Evolutionary conservation across 495 filamentous ascomycete species (phyloP).

Genomic region (Tuber borchii): DNA sequence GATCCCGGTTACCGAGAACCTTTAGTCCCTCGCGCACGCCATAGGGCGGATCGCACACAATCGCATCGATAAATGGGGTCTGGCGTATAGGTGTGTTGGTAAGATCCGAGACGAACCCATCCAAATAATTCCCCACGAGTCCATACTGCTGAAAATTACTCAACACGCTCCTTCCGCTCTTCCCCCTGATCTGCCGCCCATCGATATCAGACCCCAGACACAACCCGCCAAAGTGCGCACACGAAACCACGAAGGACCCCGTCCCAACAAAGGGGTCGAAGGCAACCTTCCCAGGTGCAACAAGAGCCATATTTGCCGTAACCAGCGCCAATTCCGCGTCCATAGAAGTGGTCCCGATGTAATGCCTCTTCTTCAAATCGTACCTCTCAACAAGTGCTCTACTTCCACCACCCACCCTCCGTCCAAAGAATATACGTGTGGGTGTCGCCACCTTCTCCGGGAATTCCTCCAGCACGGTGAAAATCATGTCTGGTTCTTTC

Average conservation of each 20-base stretch:
- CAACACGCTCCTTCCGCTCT: conserved; percentile 52
- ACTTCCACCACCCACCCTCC: conserved; percentile 57
- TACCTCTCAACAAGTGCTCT: conserved; percentile 65
- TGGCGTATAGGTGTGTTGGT: conserved; percentile 75
- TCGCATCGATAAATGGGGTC: conserved; percentile 68
- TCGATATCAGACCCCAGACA: conserved; percentile 88
- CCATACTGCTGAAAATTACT: conserved; percentile 85
- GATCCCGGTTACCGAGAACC: conserved; percentile 71
- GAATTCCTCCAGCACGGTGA: conserved; percentile 75
- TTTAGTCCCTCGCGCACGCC: conserved; percentile 90
- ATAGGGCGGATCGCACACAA: conserved; percentile 96
- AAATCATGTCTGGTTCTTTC: conserved; percentile 63
- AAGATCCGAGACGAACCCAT: conserved; percentile 76
- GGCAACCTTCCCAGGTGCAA: conserved; percentile 71
- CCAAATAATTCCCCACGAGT: conserved; percentile 56
- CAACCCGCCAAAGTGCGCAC: conserved; percentile 78
- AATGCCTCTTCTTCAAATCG: conserved; percentile 82
- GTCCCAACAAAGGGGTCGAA: conserved; percentile 96
- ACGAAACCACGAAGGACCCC: conserved; percentile 79
- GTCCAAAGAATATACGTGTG: conserved; percentile 59
- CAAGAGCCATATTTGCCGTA: conserved; percentile 82
- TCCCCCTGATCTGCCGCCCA: conserved; percentile 73
- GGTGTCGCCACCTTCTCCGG: conserved; percentile 45
- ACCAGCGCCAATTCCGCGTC: conserved; percentile 87
- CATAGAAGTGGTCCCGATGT: conserved; percentile 95